Evolutionary conservation across 768 basidiomycete species (phyloP), one percentile per base, ranked within the genome.

Genomic region (Leccinum barrowsii): DNA sequence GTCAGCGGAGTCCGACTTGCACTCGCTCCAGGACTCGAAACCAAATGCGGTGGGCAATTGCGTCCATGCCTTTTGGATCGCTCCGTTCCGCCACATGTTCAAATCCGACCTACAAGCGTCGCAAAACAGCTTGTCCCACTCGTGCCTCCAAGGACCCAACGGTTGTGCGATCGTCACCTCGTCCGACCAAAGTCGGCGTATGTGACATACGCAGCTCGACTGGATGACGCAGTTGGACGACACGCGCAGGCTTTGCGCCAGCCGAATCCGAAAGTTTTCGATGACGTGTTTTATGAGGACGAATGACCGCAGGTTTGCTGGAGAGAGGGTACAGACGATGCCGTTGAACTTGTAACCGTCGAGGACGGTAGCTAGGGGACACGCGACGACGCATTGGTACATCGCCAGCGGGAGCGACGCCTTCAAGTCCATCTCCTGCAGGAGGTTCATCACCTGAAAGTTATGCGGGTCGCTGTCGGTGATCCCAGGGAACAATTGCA

Each of bases 371-470:
- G 7, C 15, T 52, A 50, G 4, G 5, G 63, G 67, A 5, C 63
- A 63, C 3, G 57, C 0, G 1, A 44, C 12, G 7, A 13, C 30
- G 17, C 63, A 65, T 26, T 62, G 58, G 24, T 57, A 58, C 58
- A 65, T 66, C 7, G 55, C 51, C 32, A 65, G 11, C 10, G 57
- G 55, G n/a, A 65, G 67, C 7, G 54, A 17, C 0, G 54, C 15
- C 15, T 17, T 35, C 8, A 68, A 15, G 8, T 30, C 59, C 55
- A 56, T 50, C 19, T 59, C 54, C 3, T 42, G 51, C 37, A 60
- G 2, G 35, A 67, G 52, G 10, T 66, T 68, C 59, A 66, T 68
- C 44, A 59, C 47, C 34, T 52, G 52, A 52, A 69, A 67, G 48
- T 62, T 56, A 47, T 56, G 49, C 4, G 57, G 67, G 28, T 67